Base-by-base conservation (phyloP, 2,329 filamentous ascomycete genomes). In the Hypoxylon sp. region DNA sequence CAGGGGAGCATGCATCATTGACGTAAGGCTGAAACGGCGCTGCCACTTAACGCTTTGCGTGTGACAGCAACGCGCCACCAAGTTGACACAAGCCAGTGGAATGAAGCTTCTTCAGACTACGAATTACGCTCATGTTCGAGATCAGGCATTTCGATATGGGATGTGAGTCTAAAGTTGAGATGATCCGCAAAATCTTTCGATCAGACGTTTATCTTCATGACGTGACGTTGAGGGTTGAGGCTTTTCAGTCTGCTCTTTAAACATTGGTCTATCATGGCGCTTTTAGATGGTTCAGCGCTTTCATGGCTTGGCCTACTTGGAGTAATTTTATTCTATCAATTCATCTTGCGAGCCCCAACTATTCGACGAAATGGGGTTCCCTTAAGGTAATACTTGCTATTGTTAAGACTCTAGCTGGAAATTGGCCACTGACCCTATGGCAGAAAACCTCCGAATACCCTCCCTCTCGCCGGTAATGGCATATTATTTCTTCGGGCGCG, bases 391-490 rank as follows among this genome's bases (percentile, higher is more conserved):
- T 30, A 44, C 15, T 30, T 8, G 5, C 15, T 22, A 24, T 17
- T 13, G 5, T 44, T 5, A 28, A 13, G 7, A 28, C 53, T 24
- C 39, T 7, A 19, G 32, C 11, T 17, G 32, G 15, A n/a, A 13
- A 17, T 30, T 47, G 34, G 44, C 22, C 2, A 28, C 52, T 68
- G 11, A 65, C 28, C 8, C n/a, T 5, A 6, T 10, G n/a, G 44
- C 56, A 84, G 82, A 56, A 81, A 79, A 52, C 80, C 84, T 0
- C 82, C 82, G 2, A 78, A 83, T 57, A 84, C 84, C 2, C 73
- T 85, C 1, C 87, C 87, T 0, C 61, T 89, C 1, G 78, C 83
- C 4, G 87, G 87, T 24, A 89, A 90, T 68, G 87, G 87, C 5
- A 79, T 90, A 47, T 74, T 84, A 6, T 90, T 90, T 70, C 77